Evolutionary conservation across 371 early-diverging fungal species (phyloP).

Genomic region (Syncephalastrum contaminatum): DNA sequence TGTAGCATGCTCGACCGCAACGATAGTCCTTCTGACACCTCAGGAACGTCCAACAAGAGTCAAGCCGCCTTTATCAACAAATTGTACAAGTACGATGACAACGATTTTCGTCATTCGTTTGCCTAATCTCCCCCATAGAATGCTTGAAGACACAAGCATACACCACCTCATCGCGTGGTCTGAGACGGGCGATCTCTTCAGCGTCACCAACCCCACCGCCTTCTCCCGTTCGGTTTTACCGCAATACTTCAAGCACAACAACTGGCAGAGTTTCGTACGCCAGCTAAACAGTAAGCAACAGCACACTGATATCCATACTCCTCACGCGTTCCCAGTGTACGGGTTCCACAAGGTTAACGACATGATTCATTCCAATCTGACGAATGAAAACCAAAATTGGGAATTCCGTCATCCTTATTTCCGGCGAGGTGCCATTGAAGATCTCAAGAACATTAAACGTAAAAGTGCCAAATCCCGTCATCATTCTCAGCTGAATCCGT

Average conservation of each 20-base stretch:
- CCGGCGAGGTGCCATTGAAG: slow-evolving; percentile 56
- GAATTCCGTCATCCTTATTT: slow-evolving; percentile 72
- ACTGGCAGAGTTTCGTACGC: slow-evolving; percentile 84
- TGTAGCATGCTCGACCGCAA: too few species aligned
- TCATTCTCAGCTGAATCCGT: slow-evolving; percentile 9
- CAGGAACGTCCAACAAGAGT: slow-evolving; percentile 17
- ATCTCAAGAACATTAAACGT: slow-evolving; percentile 64
- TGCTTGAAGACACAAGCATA: slow-evolving; percentile 60
- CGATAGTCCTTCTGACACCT: too few species aligned
- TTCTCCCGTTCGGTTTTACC: slow-evolving; percentile 62
- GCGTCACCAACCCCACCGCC: slow-evolving; percentile 60
- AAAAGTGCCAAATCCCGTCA: slow-evolving; percentile 54
- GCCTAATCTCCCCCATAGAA: slow-evolving; percentile 20
- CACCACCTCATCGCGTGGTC: slow-evolving; percentile 66
- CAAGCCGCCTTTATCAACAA: slow-evolving; percentile 74
- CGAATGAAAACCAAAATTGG: slow-evolving; percentile 65
- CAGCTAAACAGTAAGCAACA: slow-evolving; percentile 71
- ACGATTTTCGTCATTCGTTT: background rate
- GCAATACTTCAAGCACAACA: slow-evolving; percentile 84
- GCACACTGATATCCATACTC: background rate
- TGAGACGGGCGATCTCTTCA: slow-evolving; percentile 61
- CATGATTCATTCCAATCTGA: slow-evolving; percentile 59
- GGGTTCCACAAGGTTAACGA: slow-evolving; percentile 65
- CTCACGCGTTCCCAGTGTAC: slow-evolving; percentile 39
- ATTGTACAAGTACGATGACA: slow-evolving; percentile 53